Evolutionary conservation across 352 stramenopile species (phyloP), one percentile per base, ranked within the genome.

Genomic region (Lagenidium giganteum): DNA sequence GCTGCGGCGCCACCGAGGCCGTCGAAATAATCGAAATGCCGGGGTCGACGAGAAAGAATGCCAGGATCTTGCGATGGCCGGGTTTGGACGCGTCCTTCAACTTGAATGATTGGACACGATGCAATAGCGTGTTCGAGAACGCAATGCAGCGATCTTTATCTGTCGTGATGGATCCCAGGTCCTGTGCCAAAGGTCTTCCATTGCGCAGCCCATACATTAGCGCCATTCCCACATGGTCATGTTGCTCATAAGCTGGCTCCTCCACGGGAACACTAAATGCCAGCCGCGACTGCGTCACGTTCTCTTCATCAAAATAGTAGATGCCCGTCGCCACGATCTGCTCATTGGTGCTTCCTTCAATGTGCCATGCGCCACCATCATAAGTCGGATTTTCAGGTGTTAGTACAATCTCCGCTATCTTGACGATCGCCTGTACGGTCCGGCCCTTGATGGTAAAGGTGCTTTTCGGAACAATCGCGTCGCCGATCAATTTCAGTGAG

Each of bases 251-350:
- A 2, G 26, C 33, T 8, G 54, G 55, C 8, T 64, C 59, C 0
- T 64, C 28, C 5, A 68, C 51, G 35, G 54, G 48, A 8, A 52
- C 38, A 8, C 64, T 57, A 50, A 83, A 78, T 8, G 42, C 34
- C 8, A 83, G 40, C 0, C 47, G 38, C n/a, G 67, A 78, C 16
- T 64, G 44, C 13, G 52, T 68, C 36, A 79, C 58, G 32, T 83
- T 80, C 28, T 78, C 55, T 16, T 35, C 61, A 14, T 34, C 62
- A 55, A 78, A 76, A 52, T 83, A 80, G 38, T 73, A 71, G 22
- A 78, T 57, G 3, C 58, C 64, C 16, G 62, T 76, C 3, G 61
- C 62, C n/a, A 72, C 37, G 34, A 83, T 80, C 11, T 53, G 43
- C 35, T 83, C 67, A 3, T 47, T 29, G 21, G 41, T 21, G 13